Evolutionary conservation across 257 asterid species (phyloP).

Genomic region (Anisodus tanguticus): DNA sequence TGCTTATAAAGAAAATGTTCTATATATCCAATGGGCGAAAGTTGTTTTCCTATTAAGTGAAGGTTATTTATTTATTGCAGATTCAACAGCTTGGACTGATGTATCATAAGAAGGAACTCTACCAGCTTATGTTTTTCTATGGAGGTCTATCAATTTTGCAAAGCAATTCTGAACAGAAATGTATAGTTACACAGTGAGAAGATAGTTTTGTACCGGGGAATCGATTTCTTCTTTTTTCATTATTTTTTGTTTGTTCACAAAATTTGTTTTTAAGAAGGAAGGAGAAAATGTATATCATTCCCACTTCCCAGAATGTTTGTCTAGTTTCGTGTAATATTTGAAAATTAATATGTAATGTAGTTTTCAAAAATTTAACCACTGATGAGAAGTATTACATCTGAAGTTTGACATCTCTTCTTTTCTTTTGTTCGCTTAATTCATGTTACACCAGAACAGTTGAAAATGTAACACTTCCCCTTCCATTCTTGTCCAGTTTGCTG

Average conservation of each 20-base stretch:
- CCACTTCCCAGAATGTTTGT: not conserved
- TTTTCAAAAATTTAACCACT: not conserved
- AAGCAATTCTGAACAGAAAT: conserved; percentile 24
- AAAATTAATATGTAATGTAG: not conserved
- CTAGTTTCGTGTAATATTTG: conserved; percentile 7
- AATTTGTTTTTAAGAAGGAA: not conserved
- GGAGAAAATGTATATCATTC: conserved; percentile 14
- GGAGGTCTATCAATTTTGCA: conserved; percentile 26
- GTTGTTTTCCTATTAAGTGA: not conserved
- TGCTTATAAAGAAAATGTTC: too few relatives aligned
- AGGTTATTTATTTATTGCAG: conserved; percentile 9
- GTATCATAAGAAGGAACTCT: not conserved
- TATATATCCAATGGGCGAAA: not conserved
- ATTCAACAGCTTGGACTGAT: conserved; percentile 17
- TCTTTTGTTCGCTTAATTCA: not conserved
- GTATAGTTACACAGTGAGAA: conserved; percentile 31
- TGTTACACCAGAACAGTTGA: too few relatives aligned
- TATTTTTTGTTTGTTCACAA: not conserved
- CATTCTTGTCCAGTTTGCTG: too few relatives aligned
- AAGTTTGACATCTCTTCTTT: not conserved
- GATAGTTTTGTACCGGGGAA: not conserved
- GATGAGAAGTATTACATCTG: not conserved
- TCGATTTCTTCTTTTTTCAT: not conserved
- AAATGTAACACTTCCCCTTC: too few relatives aligned
- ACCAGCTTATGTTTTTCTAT: conserved; percentile 2